A percentile compares a stretch with the other conserved stretches of the same genome.
phyloP scores from a whole-genome alignment of 2,329 filamentous ascomycete species.

The Paramyrothecium roridum region DNA sequence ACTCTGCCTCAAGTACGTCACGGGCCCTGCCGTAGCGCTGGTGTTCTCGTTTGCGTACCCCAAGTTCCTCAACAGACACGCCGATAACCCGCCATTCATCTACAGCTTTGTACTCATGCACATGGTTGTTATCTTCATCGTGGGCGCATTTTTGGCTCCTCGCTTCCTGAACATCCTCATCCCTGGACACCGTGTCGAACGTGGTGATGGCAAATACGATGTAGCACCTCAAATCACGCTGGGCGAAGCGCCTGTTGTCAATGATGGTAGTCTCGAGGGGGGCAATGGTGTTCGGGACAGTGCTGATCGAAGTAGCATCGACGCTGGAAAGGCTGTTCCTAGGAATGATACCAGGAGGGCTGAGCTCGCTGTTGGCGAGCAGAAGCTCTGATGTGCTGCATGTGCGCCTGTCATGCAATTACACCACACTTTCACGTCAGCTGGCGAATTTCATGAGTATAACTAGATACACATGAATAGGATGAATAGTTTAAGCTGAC shows the following conservation, averaged over 20 bases:
- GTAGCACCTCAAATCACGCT: conserved; percentile 13
- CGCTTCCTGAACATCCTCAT: conserved; percentile 13
- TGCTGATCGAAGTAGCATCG: conserved; percentile 8
- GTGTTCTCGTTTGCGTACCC: conserved; percentile 45
- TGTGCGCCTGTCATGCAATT: no score
- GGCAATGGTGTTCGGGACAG: conserved; percentile 3
- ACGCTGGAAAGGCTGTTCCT: conserved; percentile 7
- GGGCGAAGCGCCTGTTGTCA: conserved; percentile 5
- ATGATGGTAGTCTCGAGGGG: conserved; percentile 10
- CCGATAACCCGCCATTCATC: conserved; percentile 11
- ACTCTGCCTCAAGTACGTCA: conserved; percentile 39
- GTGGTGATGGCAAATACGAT: conserved; percentile 13
- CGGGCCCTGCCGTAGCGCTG: conserved; percentile 40
- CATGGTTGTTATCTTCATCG: conserved; percentile 11
- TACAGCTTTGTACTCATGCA: conserved; percentile 17
- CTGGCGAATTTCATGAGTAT: no score
- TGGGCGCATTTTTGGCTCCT: conserved; percentile 10
- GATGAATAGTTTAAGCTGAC: no score
- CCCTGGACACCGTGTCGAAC: conserved; percentile 7
- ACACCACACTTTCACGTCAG: no score
- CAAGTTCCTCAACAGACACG: conserved; percentile 8
- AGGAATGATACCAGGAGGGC: neutral
- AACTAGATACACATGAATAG: no score
- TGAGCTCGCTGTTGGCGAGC: conserved; percentile 1
- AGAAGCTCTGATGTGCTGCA: no score